Conservation (phyloP, 768 basidiomycete species). For the Albatrellus ellisii region DNA sequence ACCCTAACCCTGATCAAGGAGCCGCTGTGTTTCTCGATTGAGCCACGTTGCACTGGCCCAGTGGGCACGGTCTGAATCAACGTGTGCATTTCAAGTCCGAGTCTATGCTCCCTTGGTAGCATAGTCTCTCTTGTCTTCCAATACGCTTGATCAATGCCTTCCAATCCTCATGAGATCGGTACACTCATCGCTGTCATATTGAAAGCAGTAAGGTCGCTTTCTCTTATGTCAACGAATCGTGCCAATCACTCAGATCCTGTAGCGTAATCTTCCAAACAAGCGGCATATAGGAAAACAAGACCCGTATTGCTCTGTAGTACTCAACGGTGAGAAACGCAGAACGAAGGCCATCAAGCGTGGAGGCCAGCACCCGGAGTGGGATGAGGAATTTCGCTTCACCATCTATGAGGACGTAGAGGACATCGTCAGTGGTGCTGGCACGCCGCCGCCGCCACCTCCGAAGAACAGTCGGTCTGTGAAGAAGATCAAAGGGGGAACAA, state of each 20-base stretch:
- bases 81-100: too few relatives aligned
- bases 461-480: slow-evolving; percentile 31
- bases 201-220: slow-evolving; percentile 56
- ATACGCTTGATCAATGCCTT: background rate
- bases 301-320: slow-evolving; percentile 75
- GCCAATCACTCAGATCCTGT: slow-evolving; percentile 2
- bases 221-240: slow-evolving; percentile 1
- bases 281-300: slow-evolving; percentile 94
- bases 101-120: too few relatives aligned
- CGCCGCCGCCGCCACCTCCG: slow-evolving; percentile 60
- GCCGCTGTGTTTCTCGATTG: too few relatives aligned
- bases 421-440: slow-evolving; percentile 12
- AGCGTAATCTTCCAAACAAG: slow-evolving; percentile 88
- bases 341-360: slow-evolving; percentile 94
- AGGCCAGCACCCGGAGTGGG: slow-evolving; percentile 98
- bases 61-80: too few relatives aligned
- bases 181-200: slow-evolving; percentile 89
- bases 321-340: slow-evolving; percentile 73
- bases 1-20: too few relatives aligned
- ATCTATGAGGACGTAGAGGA: slow-evolving; percentile 65
- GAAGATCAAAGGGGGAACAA: slow-evolving; percentile 57
- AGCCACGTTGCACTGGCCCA: too few relatives aligned
- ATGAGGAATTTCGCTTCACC: slow-evolving; percentile 92
- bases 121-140: slow-evolving; percentile 7
- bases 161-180: slow-evolving; percentile 65